Conservation (phyloP, 805 yeast genomes). For the Saturnispora dispora region DNA sequence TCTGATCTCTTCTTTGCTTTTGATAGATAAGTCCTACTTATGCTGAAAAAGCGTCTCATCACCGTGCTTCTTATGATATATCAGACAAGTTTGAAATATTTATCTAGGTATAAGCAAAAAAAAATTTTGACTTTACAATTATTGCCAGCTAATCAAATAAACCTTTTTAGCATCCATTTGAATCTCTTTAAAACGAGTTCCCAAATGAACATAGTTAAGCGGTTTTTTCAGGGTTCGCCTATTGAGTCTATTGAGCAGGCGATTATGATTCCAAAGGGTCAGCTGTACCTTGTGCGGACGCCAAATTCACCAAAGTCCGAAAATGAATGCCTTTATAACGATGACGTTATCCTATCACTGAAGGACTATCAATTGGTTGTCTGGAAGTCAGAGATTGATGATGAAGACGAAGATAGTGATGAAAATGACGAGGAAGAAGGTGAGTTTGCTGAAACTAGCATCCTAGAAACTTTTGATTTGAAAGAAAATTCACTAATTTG, state of each 20-base stretch:
- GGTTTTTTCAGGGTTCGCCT: slow-evolving; percentile 34
- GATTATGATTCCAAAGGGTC: slow-evolving; percentile 68
- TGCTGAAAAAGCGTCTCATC: not conserved
- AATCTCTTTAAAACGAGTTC: not conserved
- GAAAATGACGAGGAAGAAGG: slow-evolving; percentile 36
- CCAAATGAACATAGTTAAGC: slow-evolving; percentile 62
- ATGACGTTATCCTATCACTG: slow-evolving; percentile 48
- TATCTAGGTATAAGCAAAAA: not conserved
- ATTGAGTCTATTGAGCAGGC: slow-evolving; percentile 44
- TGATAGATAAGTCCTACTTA: not conserved
- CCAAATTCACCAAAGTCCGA: slow-evolving; percentile 82
- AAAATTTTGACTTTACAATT: not conserved
- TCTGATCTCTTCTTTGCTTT: slow-evolving; percentile 15
- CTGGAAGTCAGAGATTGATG: slow-evolving; percentile 63
- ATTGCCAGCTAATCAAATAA: not conserved
- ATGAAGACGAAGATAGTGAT: slow-evolving; percentile 37
- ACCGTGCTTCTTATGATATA: not conserved
- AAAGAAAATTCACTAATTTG: slow-evolving; percentile 51
- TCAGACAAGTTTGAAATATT: not conserved
- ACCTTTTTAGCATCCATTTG: not conserved
- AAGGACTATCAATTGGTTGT: slow-evolving; percentile 48
- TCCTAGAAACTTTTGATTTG: slow-evolving; percentile 66
- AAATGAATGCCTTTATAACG: slow-evolving; percentile 72
- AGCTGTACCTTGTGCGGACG: slow-evolving; percentile 61
- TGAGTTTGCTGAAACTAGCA: slow-evolving; percentile 32